Evolutionary conservation across 495 filamentous ascomycete species (phyloP), one percentile per base, ranked within the genome.

Genomic region (Oidiodendron maius): DNA sequence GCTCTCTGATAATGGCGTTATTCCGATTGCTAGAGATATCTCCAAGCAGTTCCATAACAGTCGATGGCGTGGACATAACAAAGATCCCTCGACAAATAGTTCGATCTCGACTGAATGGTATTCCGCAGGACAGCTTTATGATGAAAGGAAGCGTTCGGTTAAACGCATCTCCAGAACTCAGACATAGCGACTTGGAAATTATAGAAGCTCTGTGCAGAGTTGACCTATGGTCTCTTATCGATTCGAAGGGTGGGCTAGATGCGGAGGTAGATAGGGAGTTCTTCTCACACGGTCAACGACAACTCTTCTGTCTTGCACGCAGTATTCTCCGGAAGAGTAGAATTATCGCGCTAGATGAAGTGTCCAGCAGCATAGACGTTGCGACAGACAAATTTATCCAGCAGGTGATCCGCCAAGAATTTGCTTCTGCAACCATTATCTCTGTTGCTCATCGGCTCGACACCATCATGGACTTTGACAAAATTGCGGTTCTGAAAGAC

Each of bases 301-400:
- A 85, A 21, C 71, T 86, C 4, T 75, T 84, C 56, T 76, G 74
- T 55, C 68, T 86, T 15, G 81, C 76, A 3, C 67, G 81, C 3
- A 80, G 76, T 0, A 64, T 86, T 12, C 62, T 86, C 20, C 60
- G 74, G 15, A 58, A 51, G 23, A 20, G 28, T 18, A 16, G 0
- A 4, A 26, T 26, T 16, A 44, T 68, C 3, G 26, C 66, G 12
- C 48, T 68, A 1, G 63, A 66, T 50, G 64, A 68, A 32, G 63
- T 58, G 3, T 64, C 61, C 11, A 60, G 52, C 13, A 40, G 68
- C n/a, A n/a, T 82, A 39, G 80, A 83, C 53, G 58, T 61, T 37
- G 68, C 74, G 50, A 80, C 78, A 15, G 79, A 82, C 52, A 65
- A 64, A 40, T 60, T 77, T 24, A 78, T 84, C 67, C 77, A 81